Percentiles rank a stretch among this genome's conserved stretches.
Evolutionary conservation across 2,329 filamentous ascomycete species (phyloP).

Genomic region (Hypocreales sp.): DNA sequence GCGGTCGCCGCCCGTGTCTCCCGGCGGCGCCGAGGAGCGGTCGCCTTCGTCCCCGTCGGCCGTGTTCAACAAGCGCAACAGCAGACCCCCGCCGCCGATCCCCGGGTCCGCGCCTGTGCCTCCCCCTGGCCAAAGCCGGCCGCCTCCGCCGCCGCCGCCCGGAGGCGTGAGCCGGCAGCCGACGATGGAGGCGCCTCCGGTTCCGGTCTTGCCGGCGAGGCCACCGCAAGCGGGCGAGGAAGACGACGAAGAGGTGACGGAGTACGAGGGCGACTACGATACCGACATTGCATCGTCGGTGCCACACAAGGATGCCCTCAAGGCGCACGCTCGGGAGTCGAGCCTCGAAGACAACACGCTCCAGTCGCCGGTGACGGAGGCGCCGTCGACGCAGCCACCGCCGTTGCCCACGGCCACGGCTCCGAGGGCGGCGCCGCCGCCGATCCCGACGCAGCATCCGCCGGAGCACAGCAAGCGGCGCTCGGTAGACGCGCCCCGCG

Average conservation of each 20-base stretch:
- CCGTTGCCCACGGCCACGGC: constrained; percentile 37
- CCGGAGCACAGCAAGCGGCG: constrained; percentile 36
- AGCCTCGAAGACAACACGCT: constrained; percentile 57
- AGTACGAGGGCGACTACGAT: constrained; percentile 96
- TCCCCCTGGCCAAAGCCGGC: constrained; percentile 37
- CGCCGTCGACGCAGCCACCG: constrained; percentile 32
- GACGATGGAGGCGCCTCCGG: constrained; percentile 35
- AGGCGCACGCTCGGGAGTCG: constrained; percentile 61
- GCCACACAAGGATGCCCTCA: constrained; percentile 88
- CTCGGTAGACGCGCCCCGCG: constrained; percentile 58
- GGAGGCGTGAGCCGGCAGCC: constrained; percentile 39
- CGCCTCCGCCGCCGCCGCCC: constrained; percentile 53
- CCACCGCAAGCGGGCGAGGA: constrained; percentile 37
- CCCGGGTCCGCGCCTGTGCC: constrained; percentile 34
- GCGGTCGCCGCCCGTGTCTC: constrained; percentile 19
- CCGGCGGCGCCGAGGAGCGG: constrained; percentile 21
- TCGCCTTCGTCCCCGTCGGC: constrained; percentile 28
- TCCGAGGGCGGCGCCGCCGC: constrained; percentile 47
- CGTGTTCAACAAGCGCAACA: constrained; percentile 34
- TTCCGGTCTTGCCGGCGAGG: constrained; percentile 21
- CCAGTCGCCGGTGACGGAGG: constrained; percentile 35
- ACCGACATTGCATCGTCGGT: constrained; percentile 90
- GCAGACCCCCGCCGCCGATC: constrained; percentile 43
- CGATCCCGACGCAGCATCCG: constrained; percentile 45
- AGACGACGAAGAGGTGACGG: constrained; percentile 66